Evolutionary conservation across 352 stramenopile genomes (phyloP).

Genomic region (Phytophthora chlamydospora): DNA sequence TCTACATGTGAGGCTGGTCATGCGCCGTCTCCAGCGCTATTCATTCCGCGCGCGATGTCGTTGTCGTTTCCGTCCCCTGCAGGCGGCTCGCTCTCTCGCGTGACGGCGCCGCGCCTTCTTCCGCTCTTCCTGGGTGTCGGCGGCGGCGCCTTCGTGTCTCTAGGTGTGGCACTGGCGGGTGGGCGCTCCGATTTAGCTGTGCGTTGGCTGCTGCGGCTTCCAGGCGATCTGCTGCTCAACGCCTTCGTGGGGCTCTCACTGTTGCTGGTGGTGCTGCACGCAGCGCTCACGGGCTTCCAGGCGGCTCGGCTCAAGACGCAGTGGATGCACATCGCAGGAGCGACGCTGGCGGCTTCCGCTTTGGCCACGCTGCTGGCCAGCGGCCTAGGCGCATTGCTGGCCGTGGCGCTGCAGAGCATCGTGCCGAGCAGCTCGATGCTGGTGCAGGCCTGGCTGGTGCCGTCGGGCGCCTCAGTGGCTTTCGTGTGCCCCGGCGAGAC

Average conservation of each 20-base stretch:
- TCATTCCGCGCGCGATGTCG: constrained; percentile 11
- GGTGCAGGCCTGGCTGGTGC: constrained; percentile 20
- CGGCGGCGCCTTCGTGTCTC: constrained; percentile 27
- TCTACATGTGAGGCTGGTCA: too few species aligned
- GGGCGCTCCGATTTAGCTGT: constrained; percentile 30
- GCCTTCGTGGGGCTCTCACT: constrained; percentile 24
- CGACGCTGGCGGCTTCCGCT: constrained; percentile 39
- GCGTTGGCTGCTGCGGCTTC: constrained; percentile 44
- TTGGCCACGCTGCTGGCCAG: constrained; percentile 50
- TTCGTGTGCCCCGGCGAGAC: constrained; percentile 31
- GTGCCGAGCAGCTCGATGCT: constrained; percentile 36
- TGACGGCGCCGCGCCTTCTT: constrained; percentile 17
- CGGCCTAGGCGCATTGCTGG: constrained; percentile 52
- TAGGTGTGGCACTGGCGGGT: constrained; percentile 48
- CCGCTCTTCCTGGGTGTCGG: constrained; percentile 32
- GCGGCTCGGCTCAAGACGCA: constrained; percentile 14
- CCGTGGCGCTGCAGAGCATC: constrained; percentile 41
- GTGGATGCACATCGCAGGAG: constrained; percentile 21
- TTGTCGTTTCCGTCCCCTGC: constrained; percentile 7
- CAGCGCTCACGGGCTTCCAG: constrained; percentile 10
- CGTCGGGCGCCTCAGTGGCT: constrained; percentile 19
- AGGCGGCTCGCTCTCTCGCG: constrained; percentile 16
- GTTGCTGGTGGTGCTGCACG: constrained; percentile 20
- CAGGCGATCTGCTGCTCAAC: constrained; percentile 22
- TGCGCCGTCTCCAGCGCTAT: too few species aligned